Base-by-base conservation (phyloP, 164 flowering plant species). In the Macadamia integrifolia region DNA sequence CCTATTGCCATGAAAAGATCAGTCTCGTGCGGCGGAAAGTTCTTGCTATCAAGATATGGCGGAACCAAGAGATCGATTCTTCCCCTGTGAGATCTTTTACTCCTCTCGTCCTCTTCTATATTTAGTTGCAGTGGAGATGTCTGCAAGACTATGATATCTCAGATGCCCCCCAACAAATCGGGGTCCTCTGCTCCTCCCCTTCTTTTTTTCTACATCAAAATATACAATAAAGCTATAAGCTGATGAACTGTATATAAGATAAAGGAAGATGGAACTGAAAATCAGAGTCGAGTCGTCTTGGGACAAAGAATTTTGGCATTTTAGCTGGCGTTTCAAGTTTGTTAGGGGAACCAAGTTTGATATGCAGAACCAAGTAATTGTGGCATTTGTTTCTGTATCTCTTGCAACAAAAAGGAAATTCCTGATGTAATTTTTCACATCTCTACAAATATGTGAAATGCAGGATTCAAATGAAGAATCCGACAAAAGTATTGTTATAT, bases 1-100 rank as follows among this genome's bases (percentile, higher is more conserved):
- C 75, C 82, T n/a, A 30, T 81, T 62, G 70, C 80, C 13, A 83
- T 87, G 88, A 84, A 83, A 65, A 83, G 84, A 60, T 80, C 88
- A 0, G 69, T 73, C 42, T 85, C 91, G 8, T 70, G 78, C 59
- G 70, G 81, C 56, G 75, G 82, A n/a, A 85, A 71, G 78, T 68
- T 79, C 43, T 74, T 65, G 3, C 60, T 70, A 10, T 71, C 82
- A 28, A 76, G 76, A 65, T 58, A 76, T n/a, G 61, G 80, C 64
- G 67, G 72, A 69, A 79, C 76, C 70, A 74, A 61, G 76, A 73
- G 71, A 64, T 75, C 82, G 46, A 68, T 72, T 68, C 79, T 83
- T 35, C 84, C 85, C 55, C 61, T 78, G 72, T 81, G 76, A 79
- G 66, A 53, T 40, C 17, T 53, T 64, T 66, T 4, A 0, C 52